Evolutionary conservation across 345 rosid species (phyloP), one percentile per base, ranked within the genome.

Genomic region (Fremontodendron californicum): DNA sequence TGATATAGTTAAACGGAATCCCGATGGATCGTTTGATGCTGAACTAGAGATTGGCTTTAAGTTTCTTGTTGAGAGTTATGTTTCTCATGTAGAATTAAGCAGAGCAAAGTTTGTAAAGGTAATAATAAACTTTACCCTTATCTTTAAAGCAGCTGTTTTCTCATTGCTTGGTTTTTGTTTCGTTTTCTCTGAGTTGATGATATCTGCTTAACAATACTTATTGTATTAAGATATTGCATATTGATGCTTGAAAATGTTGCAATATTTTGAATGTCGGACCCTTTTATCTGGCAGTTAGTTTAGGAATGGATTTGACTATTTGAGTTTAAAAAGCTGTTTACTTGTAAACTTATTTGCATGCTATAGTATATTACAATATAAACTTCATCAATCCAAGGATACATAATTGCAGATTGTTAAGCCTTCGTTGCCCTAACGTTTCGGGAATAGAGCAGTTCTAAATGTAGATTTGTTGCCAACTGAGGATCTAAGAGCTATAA

Each of bases 31-130:
- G 7, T 93, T 96, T 57, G 98, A 96, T 82, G 98, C 98, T 11
- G 97, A 96, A 64, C 78, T 96, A 62, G 98, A 93, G 89, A 93
- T 96, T 78, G 98, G 99, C 73, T 93, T 96, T 80, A 96, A 92
- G 83, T 96, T 90, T 82, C 87, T 96, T 66, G 92, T 96, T 16
- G 99, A 96, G 89, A 96, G 93, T 84, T 96, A 93, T 77, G 79
- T 89, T 74, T 96, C 98, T 58, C 98, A 88, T 81, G 96, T 92
- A 0, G 93, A 93, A 81, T 82, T 90, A 73, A 82, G 82, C 31
- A 88, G 88, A 76, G 89, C 99, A 0, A 91, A 84, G 81, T 89
- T 60, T 51, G 71, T 96, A 1, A 96, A 92, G 98, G 99, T 93
- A 73, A 63, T 58, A 42, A 15, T 42, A 9, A 25, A 3, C 1